These are phyloP conservation scores for Luvunga scandens DNA, from an alignment of 345 rosid species.

Conservation along the genomic window DNA sequence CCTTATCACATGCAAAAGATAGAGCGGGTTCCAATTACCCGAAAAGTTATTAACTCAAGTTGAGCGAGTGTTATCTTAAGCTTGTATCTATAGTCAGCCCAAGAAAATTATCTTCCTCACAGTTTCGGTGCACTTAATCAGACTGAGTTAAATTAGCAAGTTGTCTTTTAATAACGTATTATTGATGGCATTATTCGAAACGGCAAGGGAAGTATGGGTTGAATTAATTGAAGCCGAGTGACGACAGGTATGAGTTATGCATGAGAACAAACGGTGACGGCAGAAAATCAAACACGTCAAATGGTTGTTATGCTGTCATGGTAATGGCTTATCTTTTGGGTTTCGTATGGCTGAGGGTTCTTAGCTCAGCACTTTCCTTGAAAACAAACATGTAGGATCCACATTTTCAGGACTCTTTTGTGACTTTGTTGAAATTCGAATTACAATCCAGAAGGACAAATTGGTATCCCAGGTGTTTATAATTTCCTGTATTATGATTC, in stretches of 20 bases:
- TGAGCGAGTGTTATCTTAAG: neutral
- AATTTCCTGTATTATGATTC: neutral
- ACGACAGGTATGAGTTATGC: neutral
- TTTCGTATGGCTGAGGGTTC: neutral
- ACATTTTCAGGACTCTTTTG: neutral
- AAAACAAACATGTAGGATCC: slow-evolving; percentile 7
- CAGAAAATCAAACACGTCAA: neutral
- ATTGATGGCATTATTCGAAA: neutral
- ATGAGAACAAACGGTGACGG: neutral
- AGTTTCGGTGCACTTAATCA: neutral
- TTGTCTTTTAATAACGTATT: neutral
- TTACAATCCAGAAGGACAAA: neutral
- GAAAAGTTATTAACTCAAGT: too few relatives aligned
- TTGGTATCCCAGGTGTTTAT: neutral
- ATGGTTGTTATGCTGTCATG: neutral
- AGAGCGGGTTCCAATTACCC: too few relatives aligned
- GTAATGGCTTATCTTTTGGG: neutral
- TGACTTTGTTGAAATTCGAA: neutral
- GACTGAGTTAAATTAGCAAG: neutral
- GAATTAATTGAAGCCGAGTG: neutral
- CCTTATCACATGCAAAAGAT: too few relatives aligned
- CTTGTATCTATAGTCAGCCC: neutral
- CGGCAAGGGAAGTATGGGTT: neutral
- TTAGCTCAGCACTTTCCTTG: neutral
- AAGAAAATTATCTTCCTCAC: neutral